Conservation (phyloP, 495 filamentous ascomycete genomes). For the Viridothelium virens region DNA sequence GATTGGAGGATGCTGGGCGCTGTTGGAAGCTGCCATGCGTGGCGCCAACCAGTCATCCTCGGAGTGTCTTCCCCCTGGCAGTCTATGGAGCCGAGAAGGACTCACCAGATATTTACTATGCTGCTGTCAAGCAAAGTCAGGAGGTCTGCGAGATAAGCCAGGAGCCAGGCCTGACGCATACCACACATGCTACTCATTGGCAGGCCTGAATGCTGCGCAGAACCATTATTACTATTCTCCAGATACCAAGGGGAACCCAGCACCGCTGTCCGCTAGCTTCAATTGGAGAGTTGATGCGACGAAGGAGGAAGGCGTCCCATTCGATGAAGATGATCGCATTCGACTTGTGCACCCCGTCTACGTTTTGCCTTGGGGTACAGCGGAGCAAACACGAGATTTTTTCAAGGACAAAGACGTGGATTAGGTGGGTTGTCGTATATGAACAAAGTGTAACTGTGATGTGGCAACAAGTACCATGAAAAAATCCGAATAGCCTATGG, state of each 20-base stretch:
- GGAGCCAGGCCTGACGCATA: slow-evolving; percentile 80
- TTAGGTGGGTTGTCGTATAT: neutral
- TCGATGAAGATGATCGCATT: slow-evolving; percentile 46
- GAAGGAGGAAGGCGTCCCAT: slow-evolving; percentile 37
- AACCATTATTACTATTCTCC: slow-evolving; percentile 59
- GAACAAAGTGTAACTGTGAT: neutral
- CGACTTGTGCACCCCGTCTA: slow-evolving; percentile 70
- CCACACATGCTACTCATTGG: slow-evolving; percentile 83
- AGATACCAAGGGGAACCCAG: slow-evolving; percentile 12
- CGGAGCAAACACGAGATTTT: slow-evolving; percentile 35
- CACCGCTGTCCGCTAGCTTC: slow-evolving; percentile 48
- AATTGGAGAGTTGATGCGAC: slow-evolving; percentile 48
- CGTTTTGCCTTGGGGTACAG: slow-evolving; percentile 65
- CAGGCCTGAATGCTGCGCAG: slow-evolving; percentile 75
- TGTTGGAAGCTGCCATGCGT: slow-evolving; percentile 72
- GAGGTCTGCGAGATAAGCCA: slow-evolving; percentile 90
- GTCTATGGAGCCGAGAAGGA: slow-evolving; percentile 75
- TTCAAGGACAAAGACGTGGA: neutral
- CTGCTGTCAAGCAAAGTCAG: slow-evolving; percentile 71
- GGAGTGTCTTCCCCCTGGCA: neutral
- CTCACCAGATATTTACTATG: slow-evolving; percentile 78
- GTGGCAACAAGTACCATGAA: neutral
- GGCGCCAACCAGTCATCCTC: slow-evolving; percentile 31
- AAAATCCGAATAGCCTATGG: neutral
- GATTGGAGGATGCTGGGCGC: slow-evolving; percentile 88